Base-by-base conservation (phyloP, 108 stramenopile genomes). In the Discostella stelligeroides region DNA sequence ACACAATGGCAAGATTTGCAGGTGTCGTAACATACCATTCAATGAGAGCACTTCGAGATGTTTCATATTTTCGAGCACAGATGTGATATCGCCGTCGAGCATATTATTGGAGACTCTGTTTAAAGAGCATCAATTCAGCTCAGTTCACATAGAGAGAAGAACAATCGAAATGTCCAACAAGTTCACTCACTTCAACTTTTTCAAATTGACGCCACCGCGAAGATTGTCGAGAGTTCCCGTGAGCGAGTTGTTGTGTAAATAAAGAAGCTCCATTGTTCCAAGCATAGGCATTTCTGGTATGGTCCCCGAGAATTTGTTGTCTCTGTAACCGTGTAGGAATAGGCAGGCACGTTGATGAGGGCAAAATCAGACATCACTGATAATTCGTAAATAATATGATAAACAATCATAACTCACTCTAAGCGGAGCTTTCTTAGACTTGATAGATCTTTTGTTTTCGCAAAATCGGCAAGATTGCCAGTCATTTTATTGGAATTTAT, bases 381-480 rank as follows among this genome's bases (percentile, higher is more conserved):
- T n/a, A n/a, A n/a, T n/a, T n/a, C n/a, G n/a, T n/a, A n/a, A n/a
- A n/a, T n/a, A n/a, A n/a, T n/a, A n/a, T n/a, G n/a, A n/a, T n/a
- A n/a, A n/a, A n/a, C n/a, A n/a, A n/a, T 45, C 5, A n/a, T 45
- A 38, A 34, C 57, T 58, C 29, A 58, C 56, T 66, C 73, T 12
- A 66, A 37, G 12, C 73, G 51, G 28, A 74, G 37, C 43, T 66
- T 74, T 23, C 37, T 60, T 14, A 74, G 48, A 49, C 48, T 50
- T n/a, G 8, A 17, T n/a, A 62, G 18, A 17, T 48, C 49, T 51
- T 39, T 40, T 15, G 50, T n/a, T 29, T 18, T 29, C 18, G 63
- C 48, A 60, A 90, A 75, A 38, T 49, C 23, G 11, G 80, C 85
- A n/a, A 91, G 65, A 14, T 58, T 79, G 18, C 89, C 89, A 21